phyloP scores from a whole-genome alignment of 139 green algal species.

The Nannochloris sp. region DNA sequence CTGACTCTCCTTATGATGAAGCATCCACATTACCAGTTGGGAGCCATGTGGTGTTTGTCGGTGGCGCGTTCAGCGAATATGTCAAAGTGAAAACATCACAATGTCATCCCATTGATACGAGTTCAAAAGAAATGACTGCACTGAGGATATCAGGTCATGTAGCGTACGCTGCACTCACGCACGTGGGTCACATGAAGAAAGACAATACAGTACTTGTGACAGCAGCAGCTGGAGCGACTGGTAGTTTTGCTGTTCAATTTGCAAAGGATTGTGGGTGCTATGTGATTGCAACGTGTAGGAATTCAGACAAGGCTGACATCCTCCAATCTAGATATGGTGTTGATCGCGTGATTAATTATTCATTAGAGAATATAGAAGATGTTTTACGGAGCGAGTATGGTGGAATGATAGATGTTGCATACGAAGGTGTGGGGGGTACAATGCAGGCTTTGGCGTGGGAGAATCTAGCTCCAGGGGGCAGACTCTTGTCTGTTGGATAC shows the following conservation, averaged over 20 bases:
- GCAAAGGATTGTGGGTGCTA: slow-evolving; percentile 68
- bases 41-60: slow-evolving; percentile 36
- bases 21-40: slow-evolving; percentile 21
- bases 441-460: slow-evolving; percentile 64
- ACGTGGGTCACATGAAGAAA: slow-evolving; percentile 22
- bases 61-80: slow-evolving; percentile 42
- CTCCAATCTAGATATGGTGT: slow-evolving; percentile 59
- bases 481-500: slow-evolving; percentile 68
- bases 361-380: slow-evolving; percentile 25
- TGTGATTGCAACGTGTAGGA: slow-evolving; percentile 83
- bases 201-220: slow-evolving; percentile 85
- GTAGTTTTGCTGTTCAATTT: slow-evolving; percentile 92
- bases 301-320: slow-evolving; percentile 62
- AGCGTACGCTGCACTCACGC: slow-evolving; percentile 59
- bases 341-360: slow-evolving; percentile 82
- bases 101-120: slow-evolving; percentile 8
- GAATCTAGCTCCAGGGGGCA: slow-evolving; percentile 47
- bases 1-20: background rate
- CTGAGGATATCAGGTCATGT: slow-evolving; percentile 78
- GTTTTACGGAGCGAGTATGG: slow-evolving; percentile 51
- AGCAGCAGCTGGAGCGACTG: slow-evolving; percentile 78
- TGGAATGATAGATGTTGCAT: slow-evolving; percentile 56
- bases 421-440: slow-evolving; percentile 55
- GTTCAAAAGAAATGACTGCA: slow-evolving; percentile 58
- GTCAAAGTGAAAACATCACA: slow-evolving; percentile 9